These are phyloP conservation scores for Croton laevigatus DNA, from an alignment of 441 rosid species.

Conservation along the genomic window DNA sequence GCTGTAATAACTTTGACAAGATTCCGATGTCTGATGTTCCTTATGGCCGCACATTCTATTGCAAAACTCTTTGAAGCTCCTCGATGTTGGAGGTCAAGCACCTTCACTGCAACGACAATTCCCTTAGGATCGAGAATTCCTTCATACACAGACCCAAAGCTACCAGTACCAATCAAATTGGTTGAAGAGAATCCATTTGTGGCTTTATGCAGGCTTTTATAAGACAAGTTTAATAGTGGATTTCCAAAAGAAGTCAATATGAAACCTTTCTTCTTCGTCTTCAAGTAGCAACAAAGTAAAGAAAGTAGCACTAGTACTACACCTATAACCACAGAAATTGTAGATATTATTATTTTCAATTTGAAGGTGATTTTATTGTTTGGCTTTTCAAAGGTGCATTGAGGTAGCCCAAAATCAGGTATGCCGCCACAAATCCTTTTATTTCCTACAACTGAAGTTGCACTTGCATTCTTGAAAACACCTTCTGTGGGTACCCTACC, in stretches of 20 bases:
- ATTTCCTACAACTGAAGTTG: not conserved
- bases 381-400: not conserved
- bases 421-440: not conserved
- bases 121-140: not conserved
- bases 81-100: not conserved
- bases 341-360: not conserved
- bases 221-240: not conserved
- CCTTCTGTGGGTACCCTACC: slow-evolving; percentile 7
- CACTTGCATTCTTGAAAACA: slow-evolving; percentile 3
- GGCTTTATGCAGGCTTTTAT: not conserved
- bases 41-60: not conserved
- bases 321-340: not conserved
- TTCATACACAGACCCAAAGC: not conserved
- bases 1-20: not conserved
- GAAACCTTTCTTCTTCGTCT: not conserved
- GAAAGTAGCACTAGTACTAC: not conserved
- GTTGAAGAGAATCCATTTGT: not conserved
- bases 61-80: not conserved
- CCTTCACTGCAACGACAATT: not conserved
- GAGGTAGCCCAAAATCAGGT: not conserved
- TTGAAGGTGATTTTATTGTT: not conserved
- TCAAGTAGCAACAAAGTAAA: not conserved
- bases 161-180: not conserved
- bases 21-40: not conserved
- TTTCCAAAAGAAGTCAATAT: not conserved